Base-by-base conservation (phyloP, 2,329 filamentous ascomycete genomes). In the Monosporascus sp. region DNA sequence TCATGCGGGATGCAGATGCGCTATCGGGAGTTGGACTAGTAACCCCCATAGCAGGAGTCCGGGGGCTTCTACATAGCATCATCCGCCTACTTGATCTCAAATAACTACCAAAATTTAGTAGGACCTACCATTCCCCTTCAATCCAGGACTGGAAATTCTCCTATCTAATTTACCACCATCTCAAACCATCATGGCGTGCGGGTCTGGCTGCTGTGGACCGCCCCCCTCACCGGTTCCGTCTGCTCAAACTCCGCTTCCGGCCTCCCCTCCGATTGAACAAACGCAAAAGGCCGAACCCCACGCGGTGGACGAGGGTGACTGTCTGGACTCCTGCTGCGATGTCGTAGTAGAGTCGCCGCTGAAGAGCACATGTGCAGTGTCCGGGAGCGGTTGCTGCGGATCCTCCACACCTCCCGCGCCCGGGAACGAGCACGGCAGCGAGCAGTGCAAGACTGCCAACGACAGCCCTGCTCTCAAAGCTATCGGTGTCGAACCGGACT, bases 231-330 rank as follows among this genome's bases (percentile, higher is more conserved):
- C 34, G 42, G 44, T 31, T 37, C 36, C 22, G 47, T 15, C 53
- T 38, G 44, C 18, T 1, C 37, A 20, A 37, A 37, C 27, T 20
- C 24, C 25, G 39, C n/a, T 37, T 42, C 27, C 49, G 25, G 41
- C 18, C 14, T 17, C 34, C 22, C 39, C 18, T 31, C 41, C 44
- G 50, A 44, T 45, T 47, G 27, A 53, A 54, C 47, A 51, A 54
- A 24, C 51, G 53, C n/a, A 57, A 51, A 25, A 27, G 8, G 15
- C 42, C 44, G 51, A 50, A 41, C 50, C 49, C 15, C 44, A 46
- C n/a, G 45, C 53, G 48, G 22, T 18, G 11, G 25, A 25, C 18
- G 36, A 27, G 20, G 24, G 7, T 31, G 42, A 15, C 42, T 31
- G 24, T 5, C 14, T 18, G 24, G 24, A 46, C 11, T 31, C 42